phyloP scores from a whole-genome alignment of 768 basidiomycete genomes.

The Panellus pusillus region DNA sequence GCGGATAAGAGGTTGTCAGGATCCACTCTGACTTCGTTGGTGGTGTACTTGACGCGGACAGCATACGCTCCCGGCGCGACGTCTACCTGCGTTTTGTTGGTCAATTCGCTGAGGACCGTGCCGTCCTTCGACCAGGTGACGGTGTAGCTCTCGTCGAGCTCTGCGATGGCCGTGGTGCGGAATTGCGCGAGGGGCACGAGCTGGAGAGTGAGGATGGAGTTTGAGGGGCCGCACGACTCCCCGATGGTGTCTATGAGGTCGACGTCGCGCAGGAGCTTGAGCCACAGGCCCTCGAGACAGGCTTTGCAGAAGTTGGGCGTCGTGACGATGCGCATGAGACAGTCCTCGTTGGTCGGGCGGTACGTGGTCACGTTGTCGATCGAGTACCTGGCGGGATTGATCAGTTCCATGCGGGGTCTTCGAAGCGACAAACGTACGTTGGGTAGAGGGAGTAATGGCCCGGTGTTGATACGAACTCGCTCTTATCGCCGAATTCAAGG shows the following conservation, averaged over 20 bases:
- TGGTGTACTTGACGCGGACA: conserved; percentile 49
- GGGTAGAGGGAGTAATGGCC: conserved; percentile 71
- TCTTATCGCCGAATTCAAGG: conserved; percentile 65
- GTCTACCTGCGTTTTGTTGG: conserved; percentile 50
- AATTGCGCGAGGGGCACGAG: conserved; percentile 67
- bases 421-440: conserved; percentile 49
- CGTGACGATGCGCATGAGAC: conserved; percentile 76
- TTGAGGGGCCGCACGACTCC: conserved; percentile 33
- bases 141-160: conserved; percentile 48
- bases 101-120: conserved; percentile 38
- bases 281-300: conserved; percentile 76
- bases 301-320: conserved; percentile 73
- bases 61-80: conserved; percentile 45
- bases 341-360: conserved; percentile 82
- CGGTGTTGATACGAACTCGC: conserved; percentile 61
- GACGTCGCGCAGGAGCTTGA: conserved; percentile 57
- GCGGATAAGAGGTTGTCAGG: conserved; percentile 28
- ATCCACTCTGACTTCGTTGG: conserved; percentile 59
- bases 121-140: conserved; percentile 59
- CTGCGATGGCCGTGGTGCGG: conserved; percentile 29
- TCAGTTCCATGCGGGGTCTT: background rate
- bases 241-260: conserved; percentile 59
- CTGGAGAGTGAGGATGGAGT: conserved; percentile 38
- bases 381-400: conserved; percentile 56
- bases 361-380: conserved; percentile 64